Evolutionary conservation across 2,329 filamentous ascomycete genomes (phyloP).

Genomic region (Aspergillus ochraceoroseus): DNA sequence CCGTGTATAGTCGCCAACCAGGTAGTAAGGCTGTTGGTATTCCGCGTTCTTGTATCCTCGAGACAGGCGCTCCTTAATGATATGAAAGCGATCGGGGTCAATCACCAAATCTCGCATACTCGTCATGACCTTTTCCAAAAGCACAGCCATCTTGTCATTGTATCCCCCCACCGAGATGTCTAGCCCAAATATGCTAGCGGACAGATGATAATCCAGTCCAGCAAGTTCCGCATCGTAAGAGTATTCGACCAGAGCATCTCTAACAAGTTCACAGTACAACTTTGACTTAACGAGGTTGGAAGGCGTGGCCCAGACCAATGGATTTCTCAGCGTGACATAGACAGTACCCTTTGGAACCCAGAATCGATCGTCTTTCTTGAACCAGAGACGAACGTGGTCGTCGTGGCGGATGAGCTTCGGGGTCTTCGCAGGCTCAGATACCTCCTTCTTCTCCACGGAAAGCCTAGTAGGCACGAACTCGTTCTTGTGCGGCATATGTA

Average conservation of each 20-base stretch:
- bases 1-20: constrained; percentile 75
- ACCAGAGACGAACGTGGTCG: constrained; percentile 76
- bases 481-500: constrained; percentile 88
- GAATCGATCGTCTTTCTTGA: constrained; percentile 97
- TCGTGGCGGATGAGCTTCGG: constrained; percentile 86
- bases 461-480: constrained; percentile 92
- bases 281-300: constrained; percentile 71
- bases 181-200: constrained; percentile 65
- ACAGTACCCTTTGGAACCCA: constrained; percentile 96
- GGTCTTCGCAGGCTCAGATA: constrained; percentile 65
- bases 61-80: constrained; percentile 78
- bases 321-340: constrained; percentile 72
- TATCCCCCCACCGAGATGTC: constrained; percentile 80
- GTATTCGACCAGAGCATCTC: constrained; percentile 85
- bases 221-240: constrained; percentile 94
- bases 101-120: constrained; percentile 81
- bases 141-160: constrained; percentile 89
- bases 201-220: constrained; percentile 77
- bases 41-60: constrained; percentile 81
- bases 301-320: constrained; percentile 72
- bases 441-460: constrained; percentile 89
- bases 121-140: constrained; percentile 80
- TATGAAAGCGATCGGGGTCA: constrained; percentile 79
- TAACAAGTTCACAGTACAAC: constrained; percentile 78
- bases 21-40: constrained; percentile 80